Conservation (phyloP, 176 grass and related monocot species). For the Pontederia crassipes region DNA sequence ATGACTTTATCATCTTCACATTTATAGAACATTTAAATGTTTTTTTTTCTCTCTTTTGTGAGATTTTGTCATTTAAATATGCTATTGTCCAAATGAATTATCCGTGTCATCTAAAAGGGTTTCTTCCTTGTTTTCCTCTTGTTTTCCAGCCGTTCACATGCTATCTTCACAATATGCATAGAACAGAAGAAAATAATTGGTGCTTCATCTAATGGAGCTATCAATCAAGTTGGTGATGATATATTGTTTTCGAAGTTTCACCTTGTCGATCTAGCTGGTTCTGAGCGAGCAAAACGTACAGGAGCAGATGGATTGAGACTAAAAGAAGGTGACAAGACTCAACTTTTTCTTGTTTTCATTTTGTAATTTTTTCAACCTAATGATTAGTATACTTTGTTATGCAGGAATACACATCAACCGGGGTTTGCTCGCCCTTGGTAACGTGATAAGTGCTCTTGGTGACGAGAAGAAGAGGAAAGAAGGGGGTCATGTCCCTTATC, state of each 20-base stretch:
- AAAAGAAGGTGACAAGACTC: constrained; percentile 52
- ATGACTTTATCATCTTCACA: too few species aligned
- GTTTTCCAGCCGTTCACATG: constrained; percentile 65
- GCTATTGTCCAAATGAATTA: not conserved
- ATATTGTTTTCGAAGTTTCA: constrained; percentile 67
- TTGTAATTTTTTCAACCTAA: constrained; percentile 1
- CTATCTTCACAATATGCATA: constrained; percentile 63
- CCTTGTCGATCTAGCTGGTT: constrained; percentile 81
- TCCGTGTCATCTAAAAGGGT: not conserved
- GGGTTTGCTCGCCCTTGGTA: constrained; percentile 78
- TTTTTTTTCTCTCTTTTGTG: not conserved
- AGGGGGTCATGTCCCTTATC: constrained; percentile 62
- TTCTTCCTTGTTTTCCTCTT: not conserved
- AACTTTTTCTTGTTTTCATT: not conserved
- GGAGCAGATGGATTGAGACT: constrained; percentile 59
- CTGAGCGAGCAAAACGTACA: constrained; percentile 77
- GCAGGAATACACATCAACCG: constrained; percentile 77
- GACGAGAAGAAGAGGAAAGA: constrained; percentile 86
- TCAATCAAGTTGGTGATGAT: constrained; percentile 40
- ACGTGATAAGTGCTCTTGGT: constrained; percentile 72
- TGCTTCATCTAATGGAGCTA: constrained; percentile 17
- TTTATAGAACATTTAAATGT: too few species aligned
- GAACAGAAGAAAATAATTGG: constrained; percentile 57
- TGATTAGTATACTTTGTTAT: not conserved
- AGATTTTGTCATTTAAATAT: not conserved